Conservation (phyloP, 331 rosid genomes). For the Spiraea crenata region DNA sequence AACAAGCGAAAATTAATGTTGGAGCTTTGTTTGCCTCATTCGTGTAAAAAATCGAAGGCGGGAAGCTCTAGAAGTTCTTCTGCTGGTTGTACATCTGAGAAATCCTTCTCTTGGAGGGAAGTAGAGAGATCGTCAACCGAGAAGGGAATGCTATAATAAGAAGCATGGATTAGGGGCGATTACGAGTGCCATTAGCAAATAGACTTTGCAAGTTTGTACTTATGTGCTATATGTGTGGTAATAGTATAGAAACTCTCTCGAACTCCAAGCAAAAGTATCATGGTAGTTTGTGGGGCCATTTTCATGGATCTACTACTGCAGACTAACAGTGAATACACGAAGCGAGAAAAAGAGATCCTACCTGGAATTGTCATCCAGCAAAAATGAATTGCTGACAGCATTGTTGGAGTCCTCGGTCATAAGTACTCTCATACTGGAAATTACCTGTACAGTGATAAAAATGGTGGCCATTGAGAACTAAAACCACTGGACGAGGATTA, state of each 20-base stretch:
- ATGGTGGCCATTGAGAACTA: conserved; percentile 21
- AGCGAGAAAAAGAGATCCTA: conserved; percentile 26
- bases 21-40: conserved; percentile 65
- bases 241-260: no score
- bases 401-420: conserved; percentile 98
- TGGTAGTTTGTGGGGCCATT: background rate
- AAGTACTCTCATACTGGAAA: conserved; percentile 92
- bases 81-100: conserved; percentile 79
- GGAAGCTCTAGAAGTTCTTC: conserved; percentile 82
- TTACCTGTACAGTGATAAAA: conserved; percentile 60
- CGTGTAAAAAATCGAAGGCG: conserved; percentile 88
- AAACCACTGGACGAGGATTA: conserved; percentile 2
- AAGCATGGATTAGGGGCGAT: conserved; percentile 7
- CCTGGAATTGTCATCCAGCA: conserved; percentile 98
- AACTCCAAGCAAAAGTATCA: background rate
- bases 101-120: conserved; percentile 77
- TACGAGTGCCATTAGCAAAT: background rate
- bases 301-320: background rate
- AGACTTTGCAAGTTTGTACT: background rate
- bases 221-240: background rate
- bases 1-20: conserved; percentile 13
- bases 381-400: conserved; percentile 93
- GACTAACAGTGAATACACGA: background rate
- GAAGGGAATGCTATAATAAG: conserved; percentile 81
- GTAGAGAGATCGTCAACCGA: conserved; percentile 96